phyloP scores from a whole-genome alignment of 768 basidiomycete species.

The Leccinum variicolor region DNA sequence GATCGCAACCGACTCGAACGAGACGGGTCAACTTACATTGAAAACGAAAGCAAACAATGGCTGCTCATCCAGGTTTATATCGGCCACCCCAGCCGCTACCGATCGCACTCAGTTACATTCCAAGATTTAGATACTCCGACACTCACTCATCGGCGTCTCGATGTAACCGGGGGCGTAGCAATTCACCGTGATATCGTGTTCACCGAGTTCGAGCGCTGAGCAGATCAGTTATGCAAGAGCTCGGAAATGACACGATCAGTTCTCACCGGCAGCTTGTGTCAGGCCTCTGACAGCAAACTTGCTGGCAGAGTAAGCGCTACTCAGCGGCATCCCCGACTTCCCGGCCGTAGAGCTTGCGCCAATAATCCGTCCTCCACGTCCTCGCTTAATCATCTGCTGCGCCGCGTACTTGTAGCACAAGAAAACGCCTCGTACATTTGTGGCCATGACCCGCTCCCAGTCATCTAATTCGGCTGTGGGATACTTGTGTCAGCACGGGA shows the following conservation, averaged over 20 bases:
- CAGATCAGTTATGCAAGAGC: neutral
- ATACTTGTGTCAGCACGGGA: neutral
- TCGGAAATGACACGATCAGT: neutral
- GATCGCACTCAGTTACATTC: neutral
- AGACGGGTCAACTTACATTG: neutral
- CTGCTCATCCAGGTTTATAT: neutral
- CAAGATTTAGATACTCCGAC: neutral
- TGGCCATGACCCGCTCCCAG: neutral
- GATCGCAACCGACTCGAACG: neutral
- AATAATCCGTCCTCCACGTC: neutral
- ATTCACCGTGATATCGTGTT: neutral
- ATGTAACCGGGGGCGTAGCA: neutral
- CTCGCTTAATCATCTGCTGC: neutral
- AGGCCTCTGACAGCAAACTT: slow-evolving; percentile 43
- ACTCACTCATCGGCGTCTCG: neutral
- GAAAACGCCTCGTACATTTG: neutral
- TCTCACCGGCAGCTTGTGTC: slow-evolving; percentile 37
- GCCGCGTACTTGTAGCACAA: neutral
- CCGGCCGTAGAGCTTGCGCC: neutral
- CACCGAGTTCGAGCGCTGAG: neutral
- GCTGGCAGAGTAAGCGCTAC: slow-evolving; percentile 30
- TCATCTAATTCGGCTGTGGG: neutral
- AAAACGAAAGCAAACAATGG: neutral
- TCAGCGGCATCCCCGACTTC: neutral
- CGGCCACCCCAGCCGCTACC: neutral